These are phyloP conservation scores for Botryotinia globosa DNA, from an alignment of 2,329 filamentous ascomycete species.

Conservation along the genomic window DNA sequence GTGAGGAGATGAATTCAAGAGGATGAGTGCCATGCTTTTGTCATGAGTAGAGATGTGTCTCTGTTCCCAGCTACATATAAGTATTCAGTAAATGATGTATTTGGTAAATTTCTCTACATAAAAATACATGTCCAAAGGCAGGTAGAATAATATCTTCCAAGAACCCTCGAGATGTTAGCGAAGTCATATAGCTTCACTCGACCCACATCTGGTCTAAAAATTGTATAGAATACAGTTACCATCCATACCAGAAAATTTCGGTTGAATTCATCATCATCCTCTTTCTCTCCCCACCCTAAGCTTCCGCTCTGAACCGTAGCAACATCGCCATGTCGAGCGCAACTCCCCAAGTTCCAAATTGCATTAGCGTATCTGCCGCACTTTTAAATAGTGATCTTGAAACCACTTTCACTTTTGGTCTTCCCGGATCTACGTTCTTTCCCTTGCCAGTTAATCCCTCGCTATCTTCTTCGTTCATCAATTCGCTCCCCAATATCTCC, in stretches of 20 bases:
- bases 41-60: not conserved
- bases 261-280: not conserved
- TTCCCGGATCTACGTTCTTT: not conserved
- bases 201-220: not conserved
- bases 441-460: not conserved
- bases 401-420: not conserved
- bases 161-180: not conserved
- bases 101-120: not conserved
- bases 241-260: not conserved
- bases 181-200: not conserved
- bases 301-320: conserved; percentile 28
- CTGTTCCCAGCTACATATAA: too few species aligned
- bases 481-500: not conserved
- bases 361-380: conserved; percentile 31
- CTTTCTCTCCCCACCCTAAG: not conserved
- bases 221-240: not conserved
- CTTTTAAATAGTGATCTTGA: conserved; percentile 28
- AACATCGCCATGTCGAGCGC: conserved; percentile 30
- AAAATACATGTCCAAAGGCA: not conserved
- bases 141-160: not conserved
- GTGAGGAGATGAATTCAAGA: not conserved
- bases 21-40: not conserved
- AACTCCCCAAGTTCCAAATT: conserved; percentile 30
- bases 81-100: not conserved
- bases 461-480: not conserved